Percentiles rank a stretch among this genome's conserved stretches.
Conservation (phyloP, 139 green algal species). For the Trebouxia sp. region DNA sequence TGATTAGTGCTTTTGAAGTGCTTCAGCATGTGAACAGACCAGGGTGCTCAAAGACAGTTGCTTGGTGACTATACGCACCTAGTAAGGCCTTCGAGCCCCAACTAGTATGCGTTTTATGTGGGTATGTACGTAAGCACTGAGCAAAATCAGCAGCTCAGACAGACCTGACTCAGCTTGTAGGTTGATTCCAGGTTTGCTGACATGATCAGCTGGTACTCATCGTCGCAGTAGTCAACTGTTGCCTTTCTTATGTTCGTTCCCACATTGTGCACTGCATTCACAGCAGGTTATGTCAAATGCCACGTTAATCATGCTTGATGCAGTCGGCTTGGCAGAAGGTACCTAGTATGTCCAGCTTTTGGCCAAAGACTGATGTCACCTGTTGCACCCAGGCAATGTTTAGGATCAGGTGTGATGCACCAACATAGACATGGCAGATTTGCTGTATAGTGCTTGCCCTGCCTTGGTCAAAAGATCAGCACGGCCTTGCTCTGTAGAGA, state of each 20-base stretch:
- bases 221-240: slow-evolving; percentile 59
- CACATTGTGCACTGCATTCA: slow-evolving; percentile 68
- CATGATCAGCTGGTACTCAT: slow-evolving; percentile 75
- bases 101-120: too few species aligned
- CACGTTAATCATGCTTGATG: neutral
- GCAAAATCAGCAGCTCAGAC: neutral
- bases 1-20: too few species aligned
- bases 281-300: too few species aligned
- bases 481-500: slow-evolving; percentile 19
- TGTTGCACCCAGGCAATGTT: too few species aligned
- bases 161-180: slow-evolving; percentile 72
- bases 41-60: too few species aligned
- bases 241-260: slow-evolving; percentile 77
- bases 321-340: neutral
- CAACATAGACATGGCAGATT: too few species aligned
- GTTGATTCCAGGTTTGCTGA: slow-evolving; percentile 80
- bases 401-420: too few species aligned
- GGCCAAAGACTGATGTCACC: neutral
- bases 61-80: too few species aligned
- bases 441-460: neutral
- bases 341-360: slow-evolving; percentile 31
- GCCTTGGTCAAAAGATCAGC: slow-evolving; percentile 31
- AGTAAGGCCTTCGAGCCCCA: too few species aligned
- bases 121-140: too few species aligned
- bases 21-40: too few species aligned